These are phyloP conservation scores for Flammula alnicola DNA, from an alignment of 1,284 basidiomycete species.

Conservation along the genomic window DNA sequence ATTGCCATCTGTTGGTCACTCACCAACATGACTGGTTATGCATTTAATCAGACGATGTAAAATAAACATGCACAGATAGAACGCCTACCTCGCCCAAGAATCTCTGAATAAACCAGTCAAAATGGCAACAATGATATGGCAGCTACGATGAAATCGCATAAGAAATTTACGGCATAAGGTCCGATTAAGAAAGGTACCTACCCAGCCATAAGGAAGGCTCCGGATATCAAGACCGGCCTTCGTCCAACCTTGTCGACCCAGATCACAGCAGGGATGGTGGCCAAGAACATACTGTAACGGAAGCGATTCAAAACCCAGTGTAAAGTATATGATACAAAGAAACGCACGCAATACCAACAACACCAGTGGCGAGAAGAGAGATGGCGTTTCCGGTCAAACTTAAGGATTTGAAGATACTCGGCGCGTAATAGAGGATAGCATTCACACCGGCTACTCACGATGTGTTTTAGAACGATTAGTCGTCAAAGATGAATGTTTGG, in stretches of 20 bases:
- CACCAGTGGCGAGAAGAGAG: constrained; percentile 77
- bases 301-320: constrained; percentile 9
- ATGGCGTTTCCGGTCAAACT: constrained; percentile 63
- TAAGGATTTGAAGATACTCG: constrained; percentile 63
- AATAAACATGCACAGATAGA: background rate
- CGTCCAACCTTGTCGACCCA: constrained; percentile 76
- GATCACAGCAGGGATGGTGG: constrained; percentile 74
- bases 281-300: constrained; percentile 67
- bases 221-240: constrained; percentile 70
- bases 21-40: constrained; percentile 36
- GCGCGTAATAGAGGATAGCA: constrained; percentile 73
- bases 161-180: background rate
- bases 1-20: background rate
- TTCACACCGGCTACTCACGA: constrained; percentile 49
- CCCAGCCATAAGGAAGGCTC: constrained; percentile 72
- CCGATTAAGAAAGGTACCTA: constrained; percentile 29
- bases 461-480: constrained; percentile 4
- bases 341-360: constrained; percentile 78
- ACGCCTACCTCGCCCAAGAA: constrained; percentile 51
- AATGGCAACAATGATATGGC: constrained; percentile 68
- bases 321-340: background rate
- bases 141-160: constrained; percentile 39
- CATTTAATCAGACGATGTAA: constrained; percentile 1
- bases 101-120: constrained; percentile 59
- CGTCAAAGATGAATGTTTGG: constrained; percentile 40